Base-by-base conservation (phyloP, 139 green algal species). In the Tetraselmis chui region DNA sequence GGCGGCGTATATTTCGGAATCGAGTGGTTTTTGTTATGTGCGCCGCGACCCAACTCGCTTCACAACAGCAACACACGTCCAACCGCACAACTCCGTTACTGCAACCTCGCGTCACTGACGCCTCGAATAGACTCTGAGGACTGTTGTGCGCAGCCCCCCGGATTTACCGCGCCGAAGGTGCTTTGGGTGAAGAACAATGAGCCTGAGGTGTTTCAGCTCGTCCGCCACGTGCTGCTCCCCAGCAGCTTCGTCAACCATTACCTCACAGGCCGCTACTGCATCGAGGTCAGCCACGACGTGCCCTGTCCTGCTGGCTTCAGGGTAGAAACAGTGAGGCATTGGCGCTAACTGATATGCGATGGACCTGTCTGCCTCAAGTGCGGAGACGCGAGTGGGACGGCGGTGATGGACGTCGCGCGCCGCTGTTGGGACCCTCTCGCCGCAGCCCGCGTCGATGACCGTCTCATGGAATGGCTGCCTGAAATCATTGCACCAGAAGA, bases 191-290 rank as follows among this genome's bases (percentile, higher is more conserved):
- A 94, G 83, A 84, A 91, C 26, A 83, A 95, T 29, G 94, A 98
- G 87, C 92, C 94, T 0, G 84, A 95, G 1, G 89, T 89, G 27
- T 97, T 88, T 67, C 80, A 59, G 0, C 75, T 58, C 26, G 77
- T 92, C 31, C 30, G 76, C 0, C 77, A 86, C 30, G 90, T 97
- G 31, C 84, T 97, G 77, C 86, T 98, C 84, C 95, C 95, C 0
- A 90, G 96, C 78, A 90, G 96, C 83, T 98, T 94, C 81, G 84
- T 97, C 79, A 98, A 98, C 88, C 92, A 84, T 76, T 92, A 88
- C 82, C 81, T 94, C 2, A 94, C 91, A 0, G 90, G 91, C 1
- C 59, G 78, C 28, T 84, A 84, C 1, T 82, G 59, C 79, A 91
- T 93, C 87, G 91, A 93, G 85, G 87, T 84, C 75, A 27, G 80